Evolutionary conservation across 371 early-diverging fungal genomes (phyloP).

Genomic region (Mycotypha africana): DNA sequence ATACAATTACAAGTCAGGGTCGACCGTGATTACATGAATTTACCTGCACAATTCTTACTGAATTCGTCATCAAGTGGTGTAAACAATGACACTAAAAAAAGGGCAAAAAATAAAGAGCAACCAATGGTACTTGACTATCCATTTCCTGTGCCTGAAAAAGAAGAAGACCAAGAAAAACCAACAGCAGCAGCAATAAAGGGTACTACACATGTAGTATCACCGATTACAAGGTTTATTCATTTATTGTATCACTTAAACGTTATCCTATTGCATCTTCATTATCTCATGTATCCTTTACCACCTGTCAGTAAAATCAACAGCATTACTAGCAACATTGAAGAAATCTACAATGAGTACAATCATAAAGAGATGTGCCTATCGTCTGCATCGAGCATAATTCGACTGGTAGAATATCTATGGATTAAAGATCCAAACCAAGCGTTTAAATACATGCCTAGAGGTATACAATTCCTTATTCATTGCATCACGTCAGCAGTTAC

Average conservation of each 20-base stretch:
- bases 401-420: slow-evolving; percentile 22
- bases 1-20: slow-evolving; percentile 15
- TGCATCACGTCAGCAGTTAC: slow-evolving; percentile 33
- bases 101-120: not conserved
- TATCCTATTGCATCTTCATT: slow-evolving; percentile 81
- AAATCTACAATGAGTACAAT: slow-evolving; percentile 13
- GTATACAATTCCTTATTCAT: slow-evolving; percentile 29
- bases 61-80: not conserved
- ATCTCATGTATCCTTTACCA: slow-evolving; percentile 41
- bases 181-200: slow-evolving; percentile 13
- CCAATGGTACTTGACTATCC: not conserved
- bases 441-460: slow-evolving; percentile 16
- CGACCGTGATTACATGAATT: slow-evolving; percentile 15
- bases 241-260: slow-evolving; percentile 78
- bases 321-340: not conserved
- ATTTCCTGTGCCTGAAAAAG: too few species aligned
- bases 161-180: too few species aligned
- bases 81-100: too few species aligned
- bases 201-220: slow-evolving; percentile 2
- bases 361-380: slow-evolving; percentile 27
- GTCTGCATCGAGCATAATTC: slow-evolving; percentile 36
- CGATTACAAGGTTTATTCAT: slow-evolving; percentile 47
- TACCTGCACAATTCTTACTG: slow-evolving; percentile 24
- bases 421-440: slow-evolving; percentile 17
- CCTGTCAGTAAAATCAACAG: too few species aligned